These are phyloP conservation scores for Pisolithus microcarpus DNA, from an alignment of 768 basidiomycete species.

Conservation along the genomic window DNA sequence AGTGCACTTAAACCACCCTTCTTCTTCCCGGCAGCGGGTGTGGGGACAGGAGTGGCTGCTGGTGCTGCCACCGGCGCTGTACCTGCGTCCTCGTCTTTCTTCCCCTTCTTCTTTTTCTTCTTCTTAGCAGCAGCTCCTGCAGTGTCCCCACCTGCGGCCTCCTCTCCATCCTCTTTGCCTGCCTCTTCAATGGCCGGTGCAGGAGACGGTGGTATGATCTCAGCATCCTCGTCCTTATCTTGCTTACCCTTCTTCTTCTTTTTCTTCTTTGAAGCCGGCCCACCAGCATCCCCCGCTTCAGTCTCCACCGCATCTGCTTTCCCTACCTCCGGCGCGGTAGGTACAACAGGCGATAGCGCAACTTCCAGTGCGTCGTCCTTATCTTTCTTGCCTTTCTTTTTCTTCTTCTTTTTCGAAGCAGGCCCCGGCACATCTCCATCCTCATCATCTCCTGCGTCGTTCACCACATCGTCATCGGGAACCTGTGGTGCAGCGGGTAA, in stretches of 20 bases:
- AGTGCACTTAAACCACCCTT: constrained; percentile 76
- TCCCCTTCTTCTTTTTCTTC: constrained; percentile 76
- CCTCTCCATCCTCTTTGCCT: constrained; percentile 54
- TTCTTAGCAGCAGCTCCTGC: constrained; percentile 54
- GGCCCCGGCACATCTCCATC: constrained; percentile 2
- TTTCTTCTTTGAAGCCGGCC: constrained; percentile 56
- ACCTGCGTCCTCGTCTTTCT: constrained; percentile 68
- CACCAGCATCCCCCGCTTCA: constrained; percentile 47
- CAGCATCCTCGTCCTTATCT: constrained; percentile 99
- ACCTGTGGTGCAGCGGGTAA: neutral
- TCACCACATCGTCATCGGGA: constrained; percentile 7
- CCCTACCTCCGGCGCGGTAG: constrained; percentile 27
- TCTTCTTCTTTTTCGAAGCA: constrained; percentile 11
- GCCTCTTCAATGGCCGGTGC: constrained; percentile 8
- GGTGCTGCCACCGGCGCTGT: constrained; percentile 35
- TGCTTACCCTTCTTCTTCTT: constrained; percentile 97
- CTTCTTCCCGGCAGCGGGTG: constrained; percentile 50
- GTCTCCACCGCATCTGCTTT: constrained; percentile 35
- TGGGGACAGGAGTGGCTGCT: constrained; percentile 27
- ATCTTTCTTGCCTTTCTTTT: constrained; percentile 17
- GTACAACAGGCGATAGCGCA: constrained; percentile 18
- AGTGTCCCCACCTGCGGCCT: constrained; percentile 54
- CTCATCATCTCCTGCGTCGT: constrained; percentile 30
- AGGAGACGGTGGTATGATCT: constrained; percentile 33
- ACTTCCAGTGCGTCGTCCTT: constrained; percentile 8